Evolutionary conservation across 805 yeast species (phyloP), one percentile per base, ranked within the genome.

Genomic region (Starmerella vitae): DNA sequence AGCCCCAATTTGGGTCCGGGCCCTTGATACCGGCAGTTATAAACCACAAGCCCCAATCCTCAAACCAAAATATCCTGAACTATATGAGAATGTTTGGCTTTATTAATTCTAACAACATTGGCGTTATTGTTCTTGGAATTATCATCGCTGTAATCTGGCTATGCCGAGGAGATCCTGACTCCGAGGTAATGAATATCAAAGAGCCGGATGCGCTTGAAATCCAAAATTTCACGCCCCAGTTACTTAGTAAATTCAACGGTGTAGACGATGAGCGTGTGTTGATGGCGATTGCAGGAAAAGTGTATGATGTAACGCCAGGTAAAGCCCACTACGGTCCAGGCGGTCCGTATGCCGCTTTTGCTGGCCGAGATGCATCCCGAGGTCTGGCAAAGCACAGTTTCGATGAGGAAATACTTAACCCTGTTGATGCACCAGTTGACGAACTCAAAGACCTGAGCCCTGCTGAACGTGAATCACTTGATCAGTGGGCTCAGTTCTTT

Each of bases 311-410:
- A 17, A 65, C 82, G 4, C 64, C 66, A 9, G 93, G 93, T 0
- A 72, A 86, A 47, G 71, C 72, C 34, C 86, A 88, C 56, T 88
- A 88, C 59, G 97, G 97, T 0, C 97, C 97, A 5, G 82, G 88
- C 22, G 96, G 96, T 0, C 94, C 95, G 0, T 88, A 88, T 61
- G 76, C 81, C 31, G 83, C 81, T 55, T 88, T 88, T 66, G 96
- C 96, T 0, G 97, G 97, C 1, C 78, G 82, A 49, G 97, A 88
- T 61, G 96, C 96, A 3, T 78, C 93, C 1, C 67, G 97, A 48
- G 97, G 96, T 0, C 68, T 88, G 40, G 95, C 95, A 1, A 64
- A 72, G 51, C 86, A 85, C 59, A 80, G 93, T 14, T 88, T 86
- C 60, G 96, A 85, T 36, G 48, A 65, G 18, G 72, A 65, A 38